Evolutionary conservation across 345 rosid species (phyloP), one percentile per base, ranked within the genome.

Genomic region (Populus simonii): DNA sequence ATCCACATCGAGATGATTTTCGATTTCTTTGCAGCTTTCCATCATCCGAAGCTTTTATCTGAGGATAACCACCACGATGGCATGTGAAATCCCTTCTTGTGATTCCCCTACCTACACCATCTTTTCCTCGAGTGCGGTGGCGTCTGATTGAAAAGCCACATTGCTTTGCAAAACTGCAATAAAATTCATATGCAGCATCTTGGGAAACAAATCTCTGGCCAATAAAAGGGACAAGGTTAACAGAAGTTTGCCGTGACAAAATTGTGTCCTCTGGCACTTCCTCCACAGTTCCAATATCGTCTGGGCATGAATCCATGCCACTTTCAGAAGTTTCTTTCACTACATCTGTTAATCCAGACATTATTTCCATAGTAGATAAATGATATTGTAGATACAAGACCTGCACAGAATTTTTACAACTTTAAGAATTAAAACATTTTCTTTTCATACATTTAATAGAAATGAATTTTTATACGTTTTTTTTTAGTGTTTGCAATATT

Each of bases 41-140:
- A 78, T 88, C 89, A 11, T 87, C 93, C 18, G 89, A 80, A 68
- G 85, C 80, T 61, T 87, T 90, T 43, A 75, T 63, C 85, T 83
- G 93, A 0, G 89, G 89, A 82, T 78, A 88, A 7, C 90, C 93
- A 72, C 91, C 91, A 8, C 91, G 83, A 74, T 88, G 91, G 81
- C 91, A 88, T 22, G 91, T 86, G 69, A 90, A 88, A 82, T 90
- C 91, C 81, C 91, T 79, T 74, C 93, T 83, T 9, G 91, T 90
- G 55, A 89, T 76, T 73, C 92, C 93, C 85, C 89, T 74, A 76
- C 92, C 91, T 51, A 88, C 89, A 38, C 89, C 91, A 83, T 88
- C 91, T 72, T 88, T 89, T 62, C 89, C 92, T 63, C 92, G 80
- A 51, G 91, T 89, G 38, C 91, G 80, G 68, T 89, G 93, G 31